phyloP scores from a whole-genome alignment of 2,329 filamentous ascomycete species.

The Ascosphaera apis region DNA sequence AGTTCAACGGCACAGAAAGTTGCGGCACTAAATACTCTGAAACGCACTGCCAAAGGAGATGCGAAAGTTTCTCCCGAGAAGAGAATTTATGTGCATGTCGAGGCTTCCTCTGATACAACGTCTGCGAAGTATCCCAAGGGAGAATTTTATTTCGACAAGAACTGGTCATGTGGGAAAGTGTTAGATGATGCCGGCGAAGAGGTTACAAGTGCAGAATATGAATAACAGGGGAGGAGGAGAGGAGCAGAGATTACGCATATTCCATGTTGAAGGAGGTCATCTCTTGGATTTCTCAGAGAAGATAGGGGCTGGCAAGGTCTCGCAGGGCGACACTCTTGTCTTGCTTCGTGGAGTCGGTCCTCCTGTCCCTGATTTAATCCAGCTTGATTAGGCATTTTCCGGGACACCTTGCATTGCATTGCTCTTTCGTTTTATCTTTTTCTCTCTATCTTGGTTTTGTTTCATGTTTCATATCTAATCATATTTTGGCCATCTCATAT shows the following conservation, averaged over 20 bases:
- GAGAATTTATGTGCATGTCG: slow-evolving; percentile 72
- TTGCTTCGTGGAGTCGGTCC: slow-evolving; percentile 64
- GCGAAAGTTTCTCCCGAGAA: slow-evolving; percentile 58
- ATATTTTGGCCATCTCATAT: not conserved
- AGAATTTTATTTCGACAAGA: slow-evolving; percentile 55
- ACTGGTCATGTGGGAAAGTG: slow-evolving; percentile 68
- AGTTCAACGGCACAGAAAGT: slow-evolving; percentile 40
- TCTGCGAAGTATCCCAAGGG: slow-evolving; percentile 63
- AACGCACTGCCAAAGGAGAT: slow-evolving; percentile 77
- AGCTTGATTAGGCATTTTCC: too few species aligned
- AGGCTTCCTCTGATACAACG: slow-evolving; percentile 70
- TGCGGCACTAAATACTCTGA: slow-evolving; percentile 52
- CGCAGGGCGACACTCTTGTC: slow-evolving; percentile 75
- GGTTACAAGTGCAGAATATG: slow-evolving; percentile 21
- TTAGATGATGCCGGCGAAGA: slow-evolving; percentile 22
- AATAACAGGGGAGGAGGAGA: slow-evolving; percentile 22
- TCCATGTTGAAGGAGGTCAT: slow-evolving; percentile 76
- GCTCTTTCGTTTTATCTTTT: not conserved
- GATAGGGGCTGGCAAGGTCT: slow-evolving; percentile 42
- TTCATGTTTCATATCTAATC: not conserved
- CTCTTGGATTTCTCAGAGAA: slow-evolving; percentile 76
- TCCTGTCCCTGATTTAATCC: slow-evolving; percentile 48
- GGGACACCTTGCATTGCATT: too few species aligned
- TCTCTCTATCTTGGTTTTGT: not conserved
- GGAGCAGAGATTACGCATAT: slow-evolving; percentile 61